A percentile compares a stretch with the other conserved stretches of the same genome.
Conservation (phyloP, 192 early-diverging fungal species). For the Coemansia sp. region DNA sequence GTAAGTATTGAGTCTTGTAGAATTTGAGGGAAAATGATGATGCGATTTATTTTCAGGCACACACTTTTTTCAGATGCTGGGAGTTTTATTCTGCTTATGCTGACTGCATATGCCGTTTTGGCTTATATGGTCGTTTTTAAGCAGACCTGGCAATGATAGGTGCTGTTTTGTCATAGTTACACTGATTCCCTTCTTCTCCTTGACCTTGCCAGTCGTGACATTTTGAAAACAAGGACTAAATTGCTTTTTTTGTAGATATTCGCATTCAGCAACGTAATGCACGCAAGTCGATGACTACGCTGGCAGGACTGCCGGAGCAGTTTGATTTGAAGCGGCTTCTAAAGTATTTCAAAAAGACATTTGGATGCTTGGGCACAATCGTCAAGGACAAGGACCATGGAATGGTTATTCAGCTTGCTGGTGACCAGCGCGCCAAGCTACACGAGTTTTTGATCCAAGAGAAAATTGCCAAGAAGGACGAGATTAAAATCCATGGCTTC, state of each 20-base stretch:
- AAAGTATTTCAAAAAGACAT: constrained; percentile 94
- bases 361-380: constrained; percentile 95
- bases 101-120: not conserved
- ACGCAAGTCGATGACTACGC: constrained; percentile 93
- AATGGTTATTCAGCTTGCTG: constrained; percentile 89
- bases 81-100: not conserved
- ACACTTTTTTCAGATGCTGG: constrained; percentile 2
- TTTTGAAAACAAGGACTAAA: not conserved
- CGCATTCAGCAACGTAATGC: constrained; percentile 97
- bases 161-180: constrained; percentile 58
- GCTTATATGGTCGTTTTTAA: not conserved
- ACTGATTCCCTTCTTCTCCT: constrained; percentile 38
- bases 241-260: constrained; percentile 67
- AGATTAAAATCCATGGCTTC: constrained; percentile 97
- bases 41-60: constrained; percentile 3
- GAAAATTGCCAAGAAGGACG: constrained; percentile 77
- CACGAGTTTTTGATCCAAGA: constrained; percentile 73
- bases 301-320: constrained; percentile 84
- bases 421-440: constrained; percentile 89
- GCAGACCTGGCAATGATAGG: constrained; percentile 31
- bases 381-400: constrained; percentile 90
- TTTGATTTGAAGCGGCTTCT: constrained; percentile 88
- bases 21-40: constrained; percentile 1
- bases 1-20: constrained; percentile 34
- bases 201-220: not conserved